Evolutionary conservation across 495 filamentous ascomycete genomes (phyloP).

Genomic region (Annulohypoxylon stygium): DNA sequence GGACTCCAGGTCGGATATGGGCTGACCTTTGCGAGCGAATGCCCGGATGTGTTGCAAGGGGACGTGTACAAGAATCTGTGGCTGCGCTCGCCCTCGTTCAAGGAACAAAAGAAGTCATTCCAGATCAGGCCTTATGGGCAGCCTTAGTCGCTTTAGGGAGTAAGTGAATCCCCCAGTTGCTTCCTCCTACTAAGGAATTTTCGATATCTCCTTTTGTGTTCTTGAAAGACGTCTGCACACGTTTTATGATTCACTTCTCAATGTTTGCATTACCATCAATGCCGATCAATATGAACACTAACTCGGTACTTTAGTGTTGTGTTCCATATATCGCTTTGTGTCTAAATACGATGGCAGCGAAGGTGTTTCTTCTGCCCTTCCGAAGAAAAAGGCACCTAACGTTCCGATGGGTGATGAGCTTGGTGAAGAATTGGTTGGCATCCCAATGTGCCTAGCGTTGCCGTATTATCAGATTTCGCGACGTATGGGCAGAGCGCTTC

Average conservation of each 20-base stretch:
- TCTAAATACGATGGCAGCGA: conserved; percentile 65
- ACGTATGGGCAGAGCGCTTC: conserved; percentile 61
- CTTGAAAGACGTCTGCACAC: not conserved
- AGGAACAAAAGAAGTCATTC: conserved; percentile 62
- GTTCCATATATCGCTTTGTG: conserved; percentile 65
- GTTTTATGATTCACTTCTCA: too few relatives aligned
- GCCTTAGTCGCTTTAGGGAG: conserved; percentile 63
- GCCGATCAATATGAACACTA: conserved; percentile 21
- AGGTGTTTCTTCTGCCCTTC: conserved; percentile 56
- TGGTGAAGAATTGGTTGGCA: conserved; percentile 63
- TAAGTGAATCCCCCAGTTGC: conserved; percentile 11
- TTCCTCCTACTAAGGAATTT: too few relatives aligned
- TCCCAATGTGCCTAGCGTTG: conserved; percentile 61
- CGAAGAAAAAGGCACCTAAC: conserved; percentile 52
- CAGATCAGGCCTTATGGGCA: conserved; percentile 66
- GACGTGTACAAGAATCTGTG: conserved; percentile 62
- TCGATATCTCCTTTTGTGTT: not conserved
- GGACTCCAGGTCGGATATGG: conserved; percentile 65
- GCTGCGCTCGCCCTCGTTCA: conserved; percentile 62
- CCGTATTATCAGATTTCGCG: conserved; percentile 63
- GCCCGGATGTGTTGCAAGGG: conserved; percentile 64
- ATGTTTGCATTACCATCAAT: not conserved
- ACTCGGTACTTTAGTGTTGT: conserved; percentile 54
- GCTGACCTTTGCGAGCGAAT: conserved; percentile 66
- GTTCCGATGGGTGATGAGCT: conserved; percentile 64